These are phyloP conservation scores for Cucurbita ficifolia DNA, from an alignment of 306 rosid genomes.

Conservation along the genomic window DNA sequence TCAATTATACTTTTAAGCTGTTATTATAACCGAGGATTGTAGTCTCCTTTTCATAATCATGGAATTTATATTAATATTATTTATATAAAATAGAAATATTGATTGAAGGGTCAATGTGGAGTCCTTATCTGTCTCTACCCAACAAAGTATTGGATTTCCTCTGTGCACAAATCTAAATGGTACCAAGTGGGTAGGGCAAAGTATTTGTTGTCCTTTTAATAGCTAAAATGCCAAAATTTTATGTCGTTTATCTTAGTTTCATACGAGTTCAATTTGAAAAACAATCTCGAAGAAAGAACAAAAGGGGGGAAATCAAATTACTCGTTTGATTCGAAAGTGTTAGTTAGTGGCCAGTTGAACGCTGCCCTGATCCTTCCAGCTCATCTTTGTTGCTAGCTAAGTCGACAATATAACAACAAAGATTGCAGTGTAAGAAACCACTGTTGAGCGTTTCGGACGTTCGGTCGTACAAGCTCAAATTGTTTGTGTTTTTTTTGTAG, in stretches of 20 bases:
- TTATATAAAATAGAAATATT: neutral
- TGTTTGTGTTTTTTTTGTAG: neutral
- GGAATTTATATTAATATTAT: neutral
- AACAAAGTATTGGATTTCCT: constrained; percentile 17
- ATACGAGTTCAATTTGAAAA: neutral
- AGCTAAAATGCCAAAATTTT: constrained; percentile 18
- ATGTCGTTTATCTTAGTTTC: neutral
- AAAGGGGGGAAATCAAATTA: neutral
- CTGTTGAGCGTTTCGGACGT: neutral
- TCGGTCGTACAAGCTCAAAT: neutral
- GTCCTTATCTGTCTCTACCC: constrained; percentile 22
- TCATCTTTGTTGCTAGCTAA: neutral
- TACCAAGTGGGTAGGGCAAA: constrained; percentile 22
- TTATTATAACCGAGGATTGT: too few relatives aligned
- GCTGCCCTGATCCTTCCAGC: neutral
- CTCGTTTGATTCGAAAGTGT: too few relatives aligned
- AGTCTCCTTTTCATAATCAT: too few relatives aligned
- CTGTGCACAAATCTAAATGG: constrained; percentile 17
- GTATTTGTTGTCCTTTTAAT: constrained; percentile 14
- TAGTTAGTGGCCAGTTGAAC: neutral
- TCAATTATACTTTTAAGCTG: too few relatives aligned
- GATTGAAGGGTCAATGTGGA: constrained; percentile 18
- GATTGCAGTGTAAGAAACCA: too few relatives aligned
- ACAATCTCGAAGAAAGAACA: neutral
- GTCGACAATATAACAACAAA: neutral